These are phyloP conservation scores for Parastagonospora avenae DNA, from an alignment of 2,329 filamentous ascomycete genomes.

Conservation along the genomic window DNA sequence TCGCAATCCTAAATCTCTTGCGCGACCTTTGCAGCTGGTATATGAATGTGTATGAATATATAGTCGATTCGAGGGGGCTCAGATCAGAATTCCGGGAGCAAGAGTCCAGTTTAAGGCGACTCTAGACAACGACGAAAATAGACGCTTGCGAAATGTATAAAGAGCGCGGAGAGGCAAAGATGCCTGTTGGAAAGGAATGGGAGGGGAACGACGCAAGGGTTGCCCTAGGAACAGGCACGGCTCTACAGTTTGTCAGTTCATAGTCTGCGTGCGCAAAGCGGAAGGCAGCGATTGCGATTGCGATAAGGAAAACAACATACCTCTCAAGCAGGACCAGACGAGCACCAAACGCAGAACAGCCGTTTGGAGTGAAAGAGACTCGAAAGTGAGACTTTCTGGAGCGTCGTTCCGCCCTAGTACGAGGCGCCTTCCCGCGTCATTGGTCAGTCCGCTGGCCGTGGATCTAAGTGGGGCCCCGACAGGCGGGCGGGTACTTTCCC, in stretches of 20 bases:
- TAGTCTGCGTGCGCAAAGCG: neutral
- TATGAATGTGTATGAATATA: neutral
- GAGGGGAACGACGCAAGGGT: conserved; percentile 23
- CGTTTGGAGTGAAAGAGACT: neutral
- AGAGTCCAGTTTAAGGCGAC: neutral
- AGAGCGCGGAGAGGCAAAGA: conserved; percentile 20
- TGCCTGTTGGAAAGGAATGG: conserved; percentile 18
- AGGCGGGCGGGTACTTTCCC: too few relatives aligned
- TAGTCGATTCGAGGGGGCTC: neutral
- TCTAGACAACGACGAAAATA: conserved; percentile 5
- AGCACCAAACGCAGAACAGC: conserved; percentile 9
- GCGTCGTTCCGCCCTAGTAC: neutral
- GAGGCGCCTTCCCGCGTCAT: neutral
- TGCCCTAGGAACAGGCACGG: conserved; percentile 27
- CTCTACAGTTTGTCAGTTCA: conserved; percentile 19
- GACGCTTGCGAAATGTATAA: neutral
- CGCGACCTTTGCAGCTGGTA: neutral
- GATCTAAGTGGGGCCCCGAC: too few relatives aligned
- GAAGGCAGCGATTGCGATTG: conserved; percentile 17
- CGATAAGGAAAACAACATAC: conserved; percentile 9
- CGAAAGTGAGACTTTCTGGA: conserved; percentile 15
- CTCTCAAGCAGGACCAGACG: conserved; percentile 13
- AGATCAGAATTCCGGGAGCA: neutral
- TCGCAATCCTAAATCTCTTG: neutral
- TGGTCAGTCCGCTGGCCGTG: neutral